These are phyloP conservation scores for Hemerocallis citrina DNA, from an alignment of 106 monocot species.

Conservation along the genomic window DNA sequence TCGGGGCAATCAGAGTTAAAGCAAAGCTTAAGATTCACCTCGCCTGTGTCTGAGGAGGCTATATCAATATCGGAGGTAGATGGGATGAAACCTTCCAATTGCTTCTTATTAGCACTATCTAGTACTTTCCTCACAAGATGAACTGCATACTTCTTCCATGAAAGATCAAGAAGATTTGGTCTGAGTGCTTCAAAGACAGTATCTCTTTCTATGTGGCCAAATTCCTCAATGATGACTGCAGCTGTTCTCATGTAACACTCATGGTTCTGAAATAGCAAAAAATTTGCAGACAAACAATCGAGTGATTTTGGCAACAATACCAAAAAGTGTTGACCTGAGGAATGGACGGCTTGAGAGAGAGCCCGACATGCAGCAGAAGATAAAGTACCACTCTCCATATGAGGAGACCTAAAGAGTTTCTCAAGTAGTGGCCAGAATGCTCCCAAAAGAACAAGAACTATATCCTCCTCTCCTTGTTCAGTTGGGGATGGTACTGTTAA, in stretches of 20 bases:
- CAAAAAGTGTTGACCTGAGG: constrained; percentile 74
- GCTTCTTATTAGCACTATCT: constrained; percentile 74
- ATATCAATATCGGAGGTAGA: no score
- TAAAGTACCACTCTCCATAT: constrained; percentile 78
- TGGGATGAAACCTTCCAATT: no score
- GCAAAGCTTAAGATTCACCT: no score
- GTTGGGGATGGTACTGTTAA: constrained; percentile 22
- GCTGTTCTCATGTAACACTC: constrained; percentile 88
- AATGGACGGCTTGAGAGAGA: constrained; percentile 74
- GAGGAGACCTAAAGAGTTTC: constrained; percentile 62
- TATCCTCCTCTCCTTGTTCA: constrained; percentile 48
- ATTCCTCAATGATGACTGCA: no score
- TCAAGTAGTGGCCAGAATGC: constrained; percentile 88
- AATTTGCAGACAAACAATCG: constrained; percentile 71
- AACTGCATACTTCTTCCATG: constrained; percentile 70
- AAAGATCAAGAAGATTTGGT: constrained; percentile 69
- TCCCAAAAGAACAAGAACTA: constrained; percentile 41
- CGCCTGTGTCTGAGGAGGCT: no score
- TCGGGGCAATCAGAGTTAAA: no score
- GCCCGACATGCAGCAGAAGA: constrained; percentile 77
- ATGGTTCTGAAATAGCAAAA: constrained; percentile 65
- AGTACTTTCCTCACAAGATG: constrained; percentile 88
- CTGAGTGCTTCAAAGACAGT: constrained; percentile 56
- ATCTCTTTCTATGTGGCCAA: constrained; percentile 72
- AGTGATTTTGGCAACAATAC: constrained; percentile 69